These are phyloP conservation scores for Cryptococcus deneoformans DNA, from an alignment of 1,284 basidiomycete genomes.

Conservation along the genomic window DNA sequence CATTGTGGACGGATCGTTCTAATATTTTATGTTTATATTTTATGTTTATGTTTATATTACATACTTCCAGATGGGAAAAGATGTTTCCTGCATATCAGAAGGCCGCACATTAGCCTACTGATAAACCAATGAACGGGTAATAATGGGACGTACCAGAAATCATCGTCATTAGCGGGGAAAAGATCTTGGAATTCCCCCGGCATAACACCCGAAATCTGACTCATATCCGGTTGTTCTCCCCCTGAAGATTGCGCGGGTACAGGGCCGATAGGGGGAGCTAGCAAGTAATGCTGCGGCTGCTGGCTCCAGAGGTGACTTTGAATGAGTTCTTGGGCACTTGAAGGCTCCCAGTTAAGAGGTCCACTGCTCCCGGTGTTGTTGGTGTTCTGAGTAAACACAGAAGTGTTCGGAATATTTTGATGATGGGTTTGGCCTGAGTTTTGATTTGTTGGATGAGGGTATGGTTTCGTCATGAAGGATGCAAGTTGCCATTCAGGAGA, in stretches of 20 bases:
- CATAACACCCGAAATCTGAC: neutral
- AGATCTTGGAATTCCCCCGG: constrained; percentile 11
- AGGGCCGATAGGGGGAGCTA: too few species aligned
- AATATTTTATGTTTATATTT: too few species aligned
- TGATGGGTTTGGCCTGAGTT: neutral
- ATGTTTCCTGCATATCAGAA: constrained; percentile 18
- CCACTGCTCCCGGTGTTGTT: neutral
- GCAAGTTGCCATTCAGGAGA: constrained; percentile 9
- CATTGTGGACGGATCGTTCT: too few species aligned
- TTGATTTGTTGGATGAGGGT: neutral
- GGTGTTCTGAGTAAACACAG: neutral
- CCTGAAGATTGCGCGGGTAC: too few species aligned
- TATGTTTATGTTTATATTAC: too few species aligned
- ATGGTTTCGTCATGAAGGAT: constrained; percentile 1
- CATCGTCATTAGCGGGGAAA: constrained; percentile 27
- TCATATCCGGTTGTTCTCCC: neutral
- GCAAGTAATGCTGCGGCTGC: neutral
- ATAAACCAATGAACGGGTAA: neutral
- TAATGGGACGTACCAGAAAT: constrained; percentile 20
- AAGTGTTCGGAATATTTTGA: neutral
- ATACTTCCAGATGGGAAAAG: constrained; percentile 13
- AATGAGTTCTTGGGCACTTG: constrained; percentile 24
- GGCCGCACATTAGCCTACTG: neutral
- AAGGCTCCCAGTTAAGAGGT: constrained; percentile 13
- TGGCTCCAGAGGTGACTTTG: constrained; percentile 25